Percentiles rank a stretch among this genome's conserved stretches.
phyloP scores from a whole-genome alignment of 331 rosid genomes.

The Ulmus americana region DNA sequence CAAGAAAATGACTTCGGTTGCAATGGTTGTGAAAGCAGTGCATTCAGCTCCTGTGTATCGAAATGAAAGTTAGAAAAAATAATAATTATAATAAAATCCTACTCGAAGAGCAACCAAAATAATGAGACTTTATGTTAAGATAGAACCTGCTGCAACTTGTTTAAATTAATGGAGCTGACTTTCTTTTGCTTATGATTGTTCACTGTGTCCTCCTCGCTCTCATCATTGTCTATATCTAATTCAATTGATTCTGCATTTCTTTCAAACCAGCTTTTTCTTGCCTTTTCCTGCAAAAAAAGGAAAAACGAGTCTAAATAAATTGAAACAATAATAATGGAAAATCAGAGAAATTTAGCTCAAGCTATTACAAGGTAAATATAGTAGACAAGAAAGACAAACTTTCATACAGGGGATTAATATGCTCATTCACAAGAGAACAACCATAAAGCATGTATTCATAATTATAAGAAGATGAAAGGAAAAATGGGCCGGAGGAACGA shows the following conservation, averaged over 20 bases:
- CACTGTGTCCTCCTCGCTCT: constrained; percentile 78
- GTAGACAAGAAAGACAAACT: background rate
- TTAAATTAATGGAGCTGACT: constrained; percentile 52
- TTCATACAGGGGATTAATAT: background rate
- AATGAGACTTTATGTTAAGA: background rate
- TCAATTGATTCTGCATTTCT: constrained; percentile 71
- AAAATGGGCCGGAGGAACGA: background rate
- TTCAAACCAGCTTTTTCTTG: constrained; percentile 73
- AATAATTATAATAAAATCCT: background rate
- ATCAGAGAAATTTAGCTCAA: background rate
- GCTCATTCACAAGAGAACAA: background rate
- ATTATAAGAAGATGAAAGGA: background rate
- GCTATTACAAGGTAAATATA: background rate
- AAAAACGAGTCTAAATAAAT: constrained; percentile 12
- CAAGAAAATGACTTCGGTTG: constrained; percentile 78
- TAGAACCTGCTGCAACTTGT: constrained; percentile 66
- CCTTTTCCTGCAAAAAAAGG: constrained; percentile 49
- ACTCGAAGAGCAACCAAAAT: background rate
- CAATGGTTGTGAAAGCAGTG: constrained; percentile 66
- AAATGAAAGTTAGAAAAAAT: background rate
- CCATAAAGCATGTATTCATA: too few relatives aligned
- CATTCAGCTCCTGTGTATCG: constrained; percentile 62
- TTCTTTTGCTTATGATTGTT: constrained; percentile 56
- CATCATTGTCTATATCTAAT: constrained; percentile 47
- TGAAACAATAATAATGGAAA: constrained; percentile 10